Evolutionary conservation across 495 filamentous ascomycete genomes (phyloP).

Genomic region (Viridothelium virens): DNA sequence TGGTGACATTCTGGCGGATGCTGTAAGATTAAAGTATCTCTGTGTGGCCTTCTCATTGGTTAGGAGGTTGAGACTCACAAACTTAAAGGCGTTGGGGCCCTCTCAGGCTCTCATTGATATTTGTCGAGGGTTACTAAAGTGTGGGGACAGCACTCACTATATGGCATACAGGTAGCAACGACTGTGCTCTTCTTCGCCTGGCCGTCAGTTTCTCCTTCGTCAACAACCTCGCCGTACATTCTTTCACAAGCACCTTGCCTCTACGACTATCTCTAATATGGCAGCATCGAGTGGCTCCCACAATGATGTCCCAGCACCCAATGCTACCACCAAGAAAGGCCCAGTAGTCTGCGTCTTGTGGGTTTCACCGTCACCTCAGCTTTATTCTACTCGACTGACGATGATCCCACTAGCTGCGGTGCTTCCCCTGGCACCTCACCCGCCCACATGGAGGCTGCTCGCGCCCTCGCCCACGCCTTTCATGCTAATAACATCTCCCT

Average conservation of each 20-base stretch:
- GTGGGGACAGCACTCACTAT: not conserved
- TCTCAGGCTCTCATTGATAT: no score
- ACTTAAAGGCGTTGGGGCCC: not conserved
- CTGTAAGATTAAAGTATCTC: not conserved
- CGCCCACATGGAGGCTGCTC: constrained; percentile 64
- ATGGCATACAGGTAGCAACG: constrained; percentile 2
- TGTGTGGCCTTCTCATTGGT: constrained; percentile 6
- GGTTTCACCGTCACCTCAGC: constrained; percentile 12
- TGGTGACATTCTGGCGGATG: not conserved
- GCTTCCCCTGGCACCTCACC: constrained; percentile 63
- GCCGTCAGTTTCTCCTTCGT: not conserved
- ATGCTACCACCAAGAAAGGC: constrained; percentile 30
- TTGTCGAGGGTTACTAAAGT: no score
- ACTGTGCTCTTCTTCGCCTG: not conserved
- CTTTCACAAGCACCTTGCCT: not conserved
- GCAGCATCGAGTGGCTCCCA: not conserved
- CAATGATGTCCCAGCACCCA: not conserved
- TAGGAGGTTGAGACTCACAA: not conserved
- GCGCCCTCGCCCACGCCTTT: constrained; percentile 65
- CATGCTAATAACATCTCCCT: constrained; percentile 66
- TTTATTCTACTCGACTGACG: not conserved
- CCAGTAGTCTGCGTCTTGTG: constrained; percentile 61
- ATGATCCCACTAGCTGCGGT: constrained; percentile 51
- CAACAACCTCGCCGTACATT: not conserved
- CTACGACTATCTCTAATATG: not conserved